These are phyloP conservation scores for Penicillium paxilli DNA, from an alignment of 495 filamentous ascomycete species.

Conservation along the genomic window DNA sequence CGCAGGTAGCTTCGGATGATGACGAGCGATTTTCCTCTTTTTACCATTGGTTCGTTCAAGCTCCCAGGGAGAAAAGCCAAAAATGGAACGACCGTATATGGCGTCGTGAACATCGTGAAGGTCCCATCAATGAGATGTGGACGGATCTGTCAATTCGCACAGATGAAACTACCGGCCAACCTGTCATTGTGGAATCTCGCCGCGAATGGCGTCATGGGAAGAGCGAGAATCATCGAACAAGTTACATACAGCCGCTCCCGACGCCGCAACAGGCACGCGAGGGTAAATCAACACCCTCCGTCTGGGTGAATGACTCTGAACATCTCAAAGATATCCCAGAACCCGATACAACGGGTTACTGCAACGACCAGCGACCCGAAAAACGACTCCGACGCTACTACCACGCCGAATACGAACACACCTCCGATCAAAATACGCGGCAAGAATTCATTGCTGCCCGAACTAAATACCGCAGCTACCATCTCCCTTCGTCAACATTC, in stretches of 20 bases:
- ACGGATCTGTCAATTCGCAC: slow-evolving; percentile 62
- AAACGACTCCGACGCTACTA: slow-evolving; percentile 42
- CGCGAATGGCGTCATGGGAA: slow-evolving; percentile 66
- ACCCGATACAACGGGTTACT: slow-evolving; percentile 26
- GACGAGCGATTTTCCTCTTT: slow-evolving; percentile 69
- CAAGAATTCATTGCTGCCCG: slow-evolving; percentile 56
- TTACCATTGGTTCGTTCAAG: slow-evolving; percentile 66
- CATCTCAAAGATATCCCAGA: slow-evolving; percentile 14
- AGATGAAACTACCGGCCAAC: slow-evolving; percentile 59
- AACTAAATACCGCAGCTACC: slow-evolving; percentile 60
- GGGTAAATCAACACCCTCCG: background rate
- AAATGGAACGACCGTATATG: slow-evolving; percentile 48
- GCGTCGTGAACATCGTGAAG: slow-evolving; percentile 69
- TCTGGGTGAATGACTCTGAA: slow-evolving; percentile 17
- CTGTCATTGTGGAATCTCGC: slow-evolving; percentile 68
- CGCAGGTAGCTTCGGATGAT: slow-evolving; percentile 60
- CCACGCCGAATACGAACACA: slow-evolving; percentile 48
- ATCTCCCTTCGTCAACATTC: slow-evolving; percentile 57
- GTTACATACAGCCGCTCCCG: slow-evolving; percentile 61
- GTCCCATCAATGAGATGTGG: slow-evolving; percentile 78
- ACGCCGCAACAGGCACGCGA: slow-evolving; percentile 38
- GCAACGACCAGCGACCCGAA: slow-evolving; percentile 35
- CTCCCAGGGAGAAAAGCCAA: slow-evolving; percentile 34
- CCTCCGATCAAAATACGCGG: slow-evolving; percentile 37
- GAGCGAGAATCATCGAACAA: slow-evolving; percentile 64